A percentile compares a stretch with the other conserved stretches of the same genome.
These are phyloP conservation scores for Polygonum maritimum DNA, from an alignment of 148 eudicot species.

Conservation along the genomic window DNA sequence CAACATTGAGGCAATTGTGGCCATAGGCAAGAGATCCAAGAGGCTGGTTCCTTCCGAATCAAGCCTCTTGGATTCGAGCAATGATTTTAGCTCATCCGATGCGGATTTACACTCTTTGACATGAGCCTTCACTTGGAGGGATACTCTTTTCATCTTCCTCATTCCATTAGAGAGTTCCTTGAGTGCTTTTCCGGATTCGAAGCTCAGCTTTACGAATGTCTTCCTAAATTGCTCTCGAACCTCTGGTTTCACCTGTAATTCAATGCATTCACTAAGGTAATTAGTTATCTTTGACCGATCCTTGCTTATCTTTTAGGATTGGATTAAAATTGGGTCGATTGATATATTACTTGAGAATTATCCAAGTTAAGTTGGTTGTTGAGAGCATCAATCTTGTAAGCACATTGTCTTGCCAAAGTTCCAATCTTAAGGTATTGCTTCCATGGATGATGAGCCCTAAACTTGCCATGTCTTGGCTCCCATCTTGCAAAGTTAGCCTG, in stretches of 20 bases:
- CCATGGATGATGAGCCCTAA: slow-evolving; percentile 29
- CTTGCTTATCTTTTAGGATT: neutral
- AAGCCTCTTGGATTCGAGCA: slow-evolving; percentile 2
- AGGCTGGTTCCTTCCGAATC: slow-evolving; percentile 22
- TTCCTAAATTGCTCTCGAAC: slow-evolving; percentile 22
- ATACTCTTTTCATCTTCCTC: slow-evolving; percentile 22
- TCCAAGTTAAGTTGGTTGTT: slow-evolving; percentile 13
- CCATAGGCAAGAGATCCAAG: slow-evolving; percentile 35
- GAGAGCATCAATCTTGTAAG: slow-evolving; percentile 21
- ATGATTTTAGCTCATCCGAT: slow-evolving; percentile 23
- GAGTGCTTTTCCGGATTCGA: slow-evolving; percentile 22
- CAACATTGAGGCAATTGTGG: slow-evolving; percentile 45
- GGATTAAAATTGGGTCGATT: neutral
- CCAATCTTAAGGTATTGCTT: slow-evolving; percentile 28
- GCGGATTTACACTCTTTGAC: slow-evolving; percentile 20
- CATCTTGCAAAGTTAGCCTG: slow-evolving; percentile 31
- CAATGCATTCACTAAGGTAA: neutral
- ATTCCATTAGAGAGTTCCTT: slow-evolving; percentile 23
- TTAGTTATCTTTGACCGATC: neutral
- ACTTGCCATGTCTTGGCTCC: slow-evolving; percentile 32
- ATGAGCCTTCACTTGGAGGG: slow-evolving; percentile 8
- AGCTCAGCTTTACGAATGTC: slow-evolving; percentile 24
- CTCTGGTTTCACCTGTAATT: slow-evolving; percentile 19
- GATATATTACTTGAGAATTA: slow-evolving; percentile 21
- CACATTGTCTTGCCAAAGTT: slow-evolving; percentile 17